Evolutionary conservation across 306 rosid genomes (phyloP).

Genomic region (Bauhinia variegata): DNA sequence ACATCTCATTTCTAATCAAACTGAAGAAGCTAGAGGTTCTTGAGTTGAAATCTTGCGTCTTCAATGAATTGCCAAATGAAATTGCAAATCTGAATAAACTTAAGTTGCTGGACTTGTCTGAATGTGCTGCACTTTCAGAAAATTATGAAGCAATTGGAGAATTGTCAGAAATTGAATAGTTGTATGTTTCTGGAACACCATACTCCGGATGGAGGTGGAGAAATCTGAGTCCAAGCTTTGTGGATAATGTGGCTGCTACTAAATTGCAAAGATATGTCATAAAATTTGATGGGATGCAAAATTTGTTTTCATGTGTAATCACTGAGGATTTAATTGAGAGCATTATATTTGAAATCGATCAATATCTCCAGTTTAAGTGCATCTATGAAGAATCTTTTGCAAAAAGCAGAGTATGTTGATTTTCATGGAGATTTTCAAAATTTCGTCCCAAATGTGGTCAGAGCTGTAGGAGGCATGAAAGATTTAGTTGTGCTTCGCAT

Average conservation of each 20-base stretch:
- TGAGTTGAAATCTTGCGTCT: not conserved
- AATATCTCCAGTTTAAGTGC: not conserved
- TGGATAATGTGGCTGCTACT: not conserved
- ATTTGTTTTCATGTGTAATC: too few relatives aligned
- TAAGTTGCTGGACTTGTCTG: not conserved
- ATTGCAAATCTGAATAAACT: too few relatives aligned
- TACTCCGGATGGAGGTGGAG: too few relatives aligned
- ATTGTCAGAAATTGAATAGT: not conserved
- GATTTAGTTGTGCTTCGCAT: not conserved
- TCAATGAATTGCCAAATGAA: not conserved
- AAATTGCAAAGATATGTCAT: not conserved
- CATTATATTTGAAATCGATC: not conserved
- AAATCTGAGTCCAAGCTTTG: not conserved
- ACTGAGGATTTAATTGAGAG: not conserved
- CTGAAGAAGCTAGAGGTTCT: conserved; percentile 30
- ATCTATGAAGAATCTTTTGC: not conserved
- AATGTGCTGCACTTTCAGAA: too few relatives aligned
- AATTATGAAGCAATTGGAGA: not conserved
- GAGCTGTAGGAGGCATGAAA: conserved; percentile 4
- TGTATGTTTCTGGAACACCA: too few relatives aligned
- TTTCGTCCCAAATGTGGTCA: conserved; percentile 10
- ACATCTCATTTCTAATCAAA: conserved; percentile 17
- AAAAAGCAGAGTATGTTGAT: not conserved
- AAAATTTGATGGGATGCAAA: not conserved
- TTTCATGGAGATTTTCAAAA: conserved; percentile 1